Percentiles rank a stretch among this genome's conserved stretches.
These are phyloP conservation scores for Fusarium abutilonis DNA, from an alignment of 2,329 filamentous ascomycete species.

Conservation along the genomic window DNA sequence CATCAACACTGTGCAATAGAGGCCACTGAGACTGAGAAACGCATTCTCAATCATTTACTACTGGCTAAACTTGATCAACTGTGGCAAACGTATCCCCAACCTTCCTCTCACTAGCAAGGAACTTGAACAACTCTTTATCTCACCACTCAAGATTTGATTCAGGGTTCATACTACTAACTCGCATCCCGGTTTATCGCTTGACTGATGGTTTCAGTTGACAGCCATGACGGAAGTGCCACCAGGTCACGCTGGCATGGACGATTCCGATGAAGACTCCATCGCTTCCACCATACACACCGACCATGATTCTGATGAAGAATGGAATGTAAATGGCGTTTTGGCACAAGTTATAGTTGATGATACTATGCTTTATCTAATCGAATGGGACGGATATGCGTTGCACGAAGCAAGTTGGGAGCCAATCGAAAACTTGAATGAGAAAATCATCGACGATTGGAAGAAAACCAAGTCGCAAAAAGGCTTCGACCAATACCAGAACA, in stretches of 20 bases:
- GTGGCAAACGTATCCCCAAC: neutral
- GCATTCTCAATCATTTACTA: neutral
- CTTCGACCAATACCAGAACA: slow-evolving; percentile 52
- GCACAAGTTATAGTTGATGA: slow-evolving; percentile 53
- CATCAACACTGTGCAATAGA: neutral
- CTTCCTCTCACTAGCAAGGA: neutral
- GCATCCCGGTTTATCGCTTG: neutral
- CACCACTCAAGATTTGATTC: neutral
- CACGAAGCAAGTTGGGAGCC: slow-evolving; percentile 63
- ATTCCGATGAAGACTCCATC: slow-evolving; percentile 47
- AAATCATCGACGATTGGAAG: slow-evolving; percentile 57
- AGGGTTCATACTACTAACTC: neutral
- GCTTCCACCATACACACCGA: slow-evolving; percentile 49
- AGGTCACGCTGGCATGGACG: slow-evolving; percentile 12
- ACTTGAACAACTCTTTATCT: neutral
- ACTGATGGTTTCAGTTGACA: neutral
- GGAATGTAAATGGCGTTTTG: slow-evolving; percentile 62
- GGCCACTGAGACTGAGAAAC: neutral
- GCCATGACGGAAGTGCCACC: slow-evolving; percentile 3
- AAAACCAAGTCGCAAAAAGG: slow-evolving; percentile 51
- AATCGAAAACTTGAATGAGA: slow-evolving; percentile 52
- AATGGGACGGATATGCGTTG: slow-evolving; percentile 52
- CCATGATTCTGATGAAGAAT: slow-evolving; percentile 56
- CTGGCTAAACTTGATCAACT: neutral
- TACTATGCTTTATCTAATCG: slow-evolving; percentile 48